Percentiles rank a stretch among this genome's conserved stretches.
These are phyloP conservation scores for Pseudoscleropodium purum DNA, from an alignment of 225 moss, liverwort and hornwort species.

Conservation along the genomic window DNA sequence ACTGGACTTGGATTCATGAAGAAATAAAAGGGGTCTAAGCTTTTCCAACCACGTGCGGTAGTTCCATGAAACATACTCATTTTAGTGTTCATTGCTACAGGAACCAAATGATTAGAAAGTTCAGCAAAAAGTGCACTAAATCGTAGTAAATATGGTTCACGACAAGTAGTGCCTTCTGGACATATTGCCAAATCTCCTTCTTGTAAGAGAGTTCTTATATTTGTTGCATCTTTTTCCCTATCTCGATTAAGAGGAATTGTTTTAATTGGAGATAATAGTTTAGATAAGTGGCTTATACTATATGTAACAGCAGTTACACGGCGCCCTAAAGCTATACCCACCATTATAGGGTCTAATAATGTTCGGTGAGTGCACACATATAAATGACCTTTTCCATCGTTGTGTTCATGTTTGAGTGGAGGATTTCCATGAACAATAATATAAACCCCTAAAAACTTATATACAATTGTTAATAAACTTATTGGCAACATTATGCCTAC, in stretches of 20 bases:
- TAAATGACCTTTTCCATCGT: conserved; percentile 15
- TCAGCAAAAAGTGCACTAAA: conserved; percentile 71
- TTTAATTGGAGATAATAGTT: conserved; percentile 57
- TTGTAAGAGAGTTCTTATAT: conserved; percentile 29
- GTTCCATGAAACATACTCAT: conserved; percentile 70
- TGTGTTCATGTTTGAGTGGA: not conserved
- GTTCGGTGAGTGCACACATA: conserved; percentile 48
- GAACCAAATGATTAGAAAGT: conserved; percentile 58
- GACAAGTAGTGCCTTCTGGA: conserved; percentile 74
- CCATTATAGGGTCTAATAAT: conserved; percentile 53
- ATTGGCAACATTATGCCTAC: conserved; percentile 38
- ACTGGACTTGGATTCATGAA: conserved; percentile 59
- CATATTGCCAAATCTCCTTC: conserved; percentile 63
- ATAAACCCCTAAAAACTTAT: conserved; percentile 26
- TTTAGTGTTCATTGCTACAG: conserved; percentile 48
- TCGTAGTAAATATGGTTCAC: conserved; percentile 54
- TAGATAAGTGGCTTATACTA: conserved; percentile 48
- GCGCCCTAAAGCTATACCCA: conserved; percentile 29
- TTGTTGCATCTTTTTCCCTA: conserved; percentile 41
- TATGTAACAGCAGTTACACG: conserved; percentile 43
- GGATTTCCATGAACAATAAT: conserved; percentile 36
- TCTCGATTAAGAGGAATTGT: conserved; percentile 37
- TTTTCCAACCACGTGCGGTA: conserved; percentile 52
- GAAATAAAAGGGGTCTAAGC: conserved; percentile 61
- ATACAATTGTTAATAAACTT: conserved; percentile 14